phyloP scores from a whole-genome alignment of 495 filamentous ascomycete species.

The Penicillium diatomitis region DNA sequence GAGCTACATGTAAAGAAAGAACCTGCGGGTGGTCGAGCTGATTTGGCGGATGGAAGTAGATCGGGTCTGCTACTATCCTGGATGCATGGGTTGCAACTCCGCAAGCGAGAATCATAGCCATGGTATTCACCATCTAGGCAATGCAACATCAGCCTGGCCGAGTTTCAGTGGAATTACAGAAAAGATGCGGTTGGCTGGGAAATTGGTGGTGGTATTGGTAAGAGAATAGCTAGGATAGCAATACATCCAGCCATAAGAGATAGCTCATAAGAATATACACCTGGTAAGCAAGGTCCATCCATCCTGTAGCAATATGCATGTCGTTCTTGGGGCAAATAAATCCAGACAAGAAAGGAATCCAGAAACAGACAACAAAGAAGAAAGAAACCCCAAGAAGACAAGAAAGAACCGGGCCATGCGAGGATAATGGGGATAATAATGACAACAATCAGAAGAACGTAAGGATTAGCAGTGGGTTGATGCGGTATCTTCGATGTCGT shows the following conservation, averaged over 20 bases:
- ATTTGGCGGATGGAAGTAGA: no score
- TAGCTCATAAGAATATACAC: slow-evolving; percentile 17
- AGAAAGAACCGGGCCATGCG: no score
- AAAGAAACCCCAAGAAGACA: not conserved
- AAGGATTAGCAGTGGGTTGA: slow-evolving; percentile 3
- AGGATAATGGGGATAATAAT: not conserved
- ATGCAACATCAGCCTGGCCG: no score
- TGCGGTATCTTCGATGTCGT: slow-evolving; percentile 16
- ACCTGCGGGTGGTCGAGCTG: no score
- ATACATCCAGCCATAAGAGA: slow-evolving; percentile 8
- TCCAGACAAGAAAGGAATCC: not conserved
- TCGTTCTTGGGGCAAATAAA: slow-evolving; percentile 12
- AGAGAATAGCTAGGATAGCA: slow-evolving; percentile 17
- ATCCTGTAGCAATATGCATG: slow-evolving; percentile 9
- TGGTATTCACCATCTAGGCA: no score
- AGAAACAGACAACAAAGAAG: not conserved
- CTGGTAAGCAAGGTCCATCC: slow-evolving; percentile 14
- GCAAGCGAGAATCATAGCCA: no score
- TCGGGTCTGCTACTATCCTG: no score
- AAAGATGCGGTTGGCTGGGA: not conserved
- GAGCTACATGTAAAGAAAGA: no score
- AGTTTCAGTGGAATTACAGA: no score
- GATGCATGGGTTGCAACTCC: no score
- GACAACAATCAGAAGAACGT: not conserved
- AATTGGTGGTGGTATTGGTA: slow-evolving; percentile 6